Percentiles rank a stretch among this genome's conserved stretches.
These are phyloP conservation scores for Malania oleifera DNA, from an alignment of 164 flowering plant genomes.

Conservation along the genomic window DNA sequence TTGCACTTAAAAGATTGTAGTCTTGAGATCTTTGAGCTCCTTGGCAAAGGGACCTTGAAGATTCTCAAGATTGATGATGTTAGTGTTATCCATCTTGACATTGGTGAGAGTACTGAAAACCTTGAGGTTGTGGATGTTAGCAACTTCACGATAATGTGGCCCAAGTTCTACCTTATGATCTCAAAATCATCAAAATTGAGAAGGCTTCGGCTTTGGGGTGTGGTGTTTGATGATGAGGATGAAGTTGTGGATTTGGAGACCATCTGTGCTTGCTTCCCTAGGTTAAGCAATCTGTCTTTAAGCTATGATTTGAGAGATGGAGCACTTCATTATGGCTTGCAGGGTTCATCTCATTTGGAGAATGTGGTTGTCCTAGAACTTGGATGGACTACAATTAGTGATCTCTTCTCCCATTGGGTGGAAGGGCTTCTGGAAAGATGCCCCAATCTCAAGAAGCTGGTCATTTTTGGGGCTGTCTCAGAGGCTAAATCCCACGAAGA, in stretches of 20 bases:
- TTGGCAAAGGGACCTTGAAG: constrained; percentile 66
- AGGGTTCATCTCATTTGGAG: constrained; percentile 49
- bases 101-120: constrained; percentile 69
- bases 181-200: constrained; percentile 66
- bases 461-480: constrained; percentile 48
- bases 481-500: constrained; percentile 47
- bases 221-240: constrained; percentile 79
- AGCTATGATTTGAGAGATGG: constrained; percentile 70
- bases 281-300: constrained; percentile 57
- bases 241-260: constrained; percentile 78
- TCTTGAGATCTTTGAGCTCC: constrained; percentile 71
- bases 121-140: constrained; percentile 85
- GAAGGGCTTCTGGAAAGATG: constrained; percentile 42
- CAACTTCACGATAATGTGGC: constrained; percentile 80
- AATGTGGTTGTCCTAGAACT: constrained; percentile 71
- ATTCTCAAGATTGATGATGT: constrained; percentile 78
- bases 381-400: constrained; percentile 71
- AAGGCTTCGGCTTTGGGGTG: constrained; percentile 81
- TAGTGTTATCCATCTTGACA: constrained; percentile 74
- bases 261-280: constrained; percentile 64
- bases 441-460: constrained; percentile 46
- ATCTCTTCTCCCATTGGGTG: constrained; percentile 55
- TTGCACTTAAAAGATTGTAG: constrained; percentile 76
- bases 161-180: constrained; percentile 75
- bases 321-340: constrained; percentile 52